A percentile compares a stretch with the other conserved stretches of the same genome.
phyloP scores from a whole-genome alignment of 768 basidiomycete genomes.

The Suillus plorans region DNA sequence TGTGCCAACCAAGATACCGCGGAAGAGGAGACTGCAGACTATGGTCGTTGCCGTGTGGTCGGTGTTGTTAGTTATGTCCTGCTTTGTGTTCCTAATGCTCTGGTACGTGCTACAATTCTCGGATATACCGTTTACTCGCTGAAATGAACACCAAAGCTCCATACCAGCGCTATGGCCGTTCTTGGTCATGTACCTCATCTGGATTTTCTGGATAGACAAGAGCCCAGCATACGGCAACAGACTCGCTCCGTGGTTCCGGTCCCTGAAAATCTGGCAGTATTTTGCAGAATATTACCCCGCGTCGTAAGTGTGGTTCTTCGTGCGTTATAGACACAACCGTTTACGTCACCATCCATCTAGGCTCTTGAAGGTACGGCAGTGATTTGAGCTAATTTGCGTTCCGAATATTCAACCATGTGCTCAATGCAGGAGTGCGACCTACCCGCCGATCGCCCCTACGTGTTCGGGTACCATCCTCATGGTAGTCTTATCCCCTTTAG shows the following conservation, averaged over 20 bases:
- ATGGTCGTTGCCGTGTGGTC: constrained; percentile 88
- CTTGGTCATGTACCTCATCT: constrained; percentile 72
- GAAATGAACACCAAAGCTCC: constrained; percentile 51
- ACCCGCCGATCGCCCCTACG: constrained; percentile 88
- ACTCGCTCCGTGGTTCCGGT: constrained; percentile 72
- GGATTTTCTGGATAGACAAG: constrained; percentile 74
- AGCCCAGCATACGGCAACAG: constrained; percentile 75
- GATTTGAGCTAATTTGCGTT: neutral
- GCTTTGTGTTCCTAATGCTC: constrained; percentile 71
- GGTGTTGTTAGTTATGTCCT: constrained; percentile 67
- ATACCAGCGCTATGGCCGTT: constrained; percentile 89
- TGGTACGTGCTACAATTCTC: constrained; percentile 51
- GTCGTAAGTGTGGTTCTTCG: constrained; percentile 62
- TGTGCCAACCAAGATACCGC: constrained; percentile 83
- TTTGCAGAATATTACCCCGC: constrained; percentile 93
- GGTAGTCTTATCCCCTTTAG: constrained; percentile 37
- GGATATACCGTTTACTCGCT: neutral
- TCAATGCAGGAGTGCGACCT: constrained; percentile 71
- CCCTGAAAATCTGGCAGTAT: constrained; percentile 74
- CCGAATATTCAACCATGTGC: neutral
- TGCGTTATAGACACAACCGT: neutral
- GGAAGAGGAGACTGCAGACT: constrained; percentile 85
- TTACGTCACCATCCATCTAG: constrained; percentile 25
- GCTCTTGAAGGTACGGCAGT: constrained; percentile 47
- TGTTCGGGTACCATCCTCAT: constrained; percentile 99